Evolutionary conservation across 108 stramenopile genomes (phyloP).

Genomic region (Nitzschia palea): DNA sequence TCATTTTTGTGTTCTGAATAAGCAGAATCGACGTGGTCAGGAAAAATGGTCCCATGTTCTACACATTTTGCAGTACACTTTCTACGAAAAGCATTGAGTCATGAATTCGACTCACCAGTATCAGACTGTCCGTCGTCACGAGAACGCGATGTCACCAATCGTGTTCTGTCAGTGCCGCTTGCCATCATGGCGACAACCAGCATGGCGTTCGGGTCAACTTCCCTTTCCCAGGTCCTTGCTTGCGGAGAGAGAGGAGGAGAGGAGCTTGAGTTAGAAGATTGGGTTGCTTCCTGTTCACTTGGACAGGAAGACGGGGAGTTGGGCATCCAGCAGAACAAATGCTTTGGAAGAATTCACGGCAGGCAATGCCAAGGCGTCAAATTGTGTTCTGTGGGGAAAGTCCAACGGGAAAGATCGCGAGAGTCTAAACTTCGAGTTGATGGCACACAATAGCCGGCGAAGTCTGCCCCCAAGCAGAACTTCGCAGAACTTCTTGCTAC

Average conservation of each 20-base stretch:
- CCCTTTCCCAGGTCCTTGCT: background rate
- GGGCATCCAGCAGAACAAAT: background rate
- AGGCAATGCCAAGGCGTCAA: slow-evolving; percentile 1
- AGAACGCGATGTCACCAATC: background rate
- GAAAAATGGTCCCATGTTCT: background rate
- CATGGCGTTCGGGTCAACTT: slow-evolving; percentile 1
- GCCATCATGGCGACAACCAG: background rate
- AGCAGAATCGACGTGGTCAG: slow-evolving; percentile 2
- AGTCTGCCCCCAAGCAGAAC: background rate
- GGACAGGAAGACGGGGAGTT: slow-evolving; percentile 3
- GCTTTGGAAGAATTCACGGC: background rate
- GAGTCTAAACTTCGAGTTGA: slow-evolving; percentile 1
- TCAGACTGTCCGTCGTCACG: slow-evolving; percentile 1
- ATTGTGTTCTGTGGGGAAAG: background rate
- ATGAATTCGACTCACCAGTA: background rate
- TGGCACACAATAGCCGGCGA: too few relatives aligned
- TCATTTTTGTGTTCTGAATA: slow-evolving; percentile 2
- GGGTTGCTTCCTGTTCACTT: background rate
- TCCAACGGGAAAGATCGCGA: background rate
- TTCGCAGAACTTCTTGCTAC: too few relatives aligned
- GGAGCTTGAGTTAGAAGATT: background rate
- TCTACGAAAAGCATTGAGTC: background rate
- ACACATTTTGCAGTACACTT: background rate
- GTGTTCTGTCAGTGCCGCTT: slow-evolving; percentile 1
- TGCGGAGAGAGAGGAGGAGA: background rate